Evolutionary conservation across 2,329 filamentous ascomycete species (phyloP).

Genomic region (Ascochyta pisi): DNA sequence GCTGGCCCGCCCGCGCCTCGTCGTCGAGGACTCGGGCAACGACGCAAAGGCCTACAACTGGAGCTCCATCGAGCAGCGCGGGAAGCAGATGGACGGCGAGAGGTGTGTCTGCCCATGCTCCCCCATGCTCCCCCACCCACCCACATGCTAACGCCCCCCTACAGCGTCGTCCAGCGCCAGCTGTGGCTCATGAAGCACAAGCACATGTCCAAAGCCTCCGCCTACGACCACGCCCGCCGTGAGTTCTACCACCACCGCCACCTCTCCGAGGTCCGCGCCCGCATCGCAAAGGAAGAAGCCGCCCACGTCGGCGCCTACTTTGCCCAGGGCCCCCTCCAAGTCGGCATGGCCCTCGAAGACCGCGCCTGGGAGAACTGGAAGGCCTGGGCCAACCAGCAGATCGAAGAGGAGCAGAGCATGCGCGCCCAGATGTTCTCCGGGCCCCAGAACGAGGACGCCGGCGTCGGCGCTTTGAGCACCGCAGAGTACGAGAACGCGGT

Average conservation of each 20-base stretch:
- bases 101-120: slow-evolving; percentile 60
- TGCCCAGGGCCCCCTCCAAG: slow-evolving; percentile 74
- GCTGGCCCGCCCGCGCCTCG: slow-evolving; percentile 81
- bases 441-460: slow-evolving; percentile 38
- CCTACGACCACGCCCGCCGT: slow-evolving; percentile 85
- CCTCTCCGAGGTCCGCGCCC: slow-evolving; percentile 78
- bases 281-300: slow-evolving; percentile 88
- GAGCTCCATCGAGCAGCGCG: slow-evolving; percentile 77
- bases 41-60: slow-evolving; percentile 80
- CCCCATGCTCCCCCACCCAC: too few relatives aligned
- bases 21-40: slow-evolving; percentile 85
- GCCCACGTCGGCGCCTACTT: slow-evolving; percentile 86
- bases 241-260: slow-evolving; percentile 91
- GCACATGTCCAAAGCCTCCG: slow-evolving; percentile 66
- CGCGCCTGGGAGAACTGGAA: slow-evolving; percentile 84
- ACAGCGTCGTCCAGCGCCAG: slow-evolving; percentile 90
- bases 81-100: slow-evolving; percentile 81
- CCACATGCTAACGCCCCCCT: background rate
- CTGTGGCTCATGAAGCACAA: slow-evolving; percentile 73
- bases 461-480: slow-evolving; percentile 22
- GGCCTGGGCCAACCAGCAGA: slow-evolving; percentile 70
- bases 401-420: slow-evolving; percentile 57
- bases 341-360: slow-evolving; percentile 85
- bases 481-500: slow-evolving; percentile 41
- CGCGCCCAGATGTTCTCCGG: slow-evolving; percentile 52